Evolutionary conservation across 495 filamentous ascomycete species (phyloP), one percentile per base, ranked within the genome.

Genomic region (Aspergillus ellipticus): DNA sequence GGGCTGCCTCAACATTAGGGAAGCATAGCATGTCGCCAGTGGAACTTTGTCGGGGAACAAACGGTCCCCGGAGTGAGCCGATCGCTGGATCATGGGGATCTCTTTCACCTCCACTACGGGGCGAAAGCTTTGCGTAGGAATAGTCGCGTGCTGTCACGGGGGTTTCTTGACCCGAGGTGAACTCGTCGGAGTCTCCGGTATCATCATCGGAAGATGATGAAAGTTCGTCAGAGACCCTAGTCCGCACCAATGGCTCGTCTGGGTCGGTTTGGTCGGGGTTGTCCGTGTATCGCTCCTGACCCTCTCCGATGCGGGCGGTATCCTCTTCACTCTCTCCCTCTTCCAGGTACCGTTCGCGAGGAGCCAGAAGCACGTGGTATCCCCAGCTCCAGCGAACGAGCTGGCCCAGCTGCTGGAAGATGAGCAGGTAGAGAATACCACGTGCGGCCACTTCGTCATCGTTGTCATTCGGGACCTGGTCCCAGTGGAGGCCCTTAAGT

Each of bases 321-420:
- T 80, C 77, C 17, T 79, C 67, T 13, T 73, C 76, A 42, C 83
- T 79, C 37, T 86, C 83, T 17, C 77, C 78, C 57, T 89, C 87
- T 54, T 87, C 86, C n/a, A 73, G 46, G 45, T 70, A 79, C 17
- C 67, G 71, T 22, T 84, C 81, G 54, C 86, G 84, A 3, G 91
- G 90, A 15, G 91, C 92, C 7, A 98, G 78, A 15, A 98, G 75
- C 41, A 97, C 83, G 63, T 96, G 90, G 64, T 95, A 97, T 8
- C 94, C 94, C 95, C 95, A 98, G 59, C 89, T 97, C 94, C 94
- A 98, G 51, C 94, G 81, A 46, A 98, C 86, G 19, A 97, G 78
- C 69, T 98, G 94, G 20, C 94, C 94, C 16, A 98, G 83, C 67
- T 98, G 94, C 74, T 97, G 94, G 73, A 98, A 98, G 60, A 98